Base-by-base conservation (phyloP, 2,329 filamentous ascomycete species). In the Fusarium paranaense region DNA sequence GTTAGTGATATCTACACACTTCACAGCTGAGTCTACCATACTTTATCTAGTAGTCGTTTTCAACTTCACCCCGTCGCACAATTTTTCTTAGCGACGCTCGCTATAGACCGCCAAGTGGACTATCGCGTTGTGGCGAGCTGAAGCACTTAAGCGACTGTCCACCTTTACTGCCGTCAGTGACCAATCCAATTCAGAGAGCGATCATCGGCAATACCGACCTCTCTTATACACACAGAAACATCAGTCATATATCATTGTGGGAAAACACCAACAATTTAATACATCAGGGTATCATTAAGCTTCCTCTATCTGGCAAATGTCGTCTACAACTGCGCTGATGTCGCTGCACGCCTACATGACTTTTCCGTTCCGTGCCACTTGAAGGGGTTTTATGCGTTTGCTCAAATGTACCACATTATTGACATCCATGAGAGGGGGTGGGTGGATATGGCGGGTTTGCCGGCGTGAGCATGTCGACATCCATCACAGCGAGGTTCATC, bases 251-350 rank as follows among this genome's bases (percentile, higher is more conserved):
- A 52, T 69, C 59, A 71, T 65, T 16, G 4, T n/a, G 4, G n/a
- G 18, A 22, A 25, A 40, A 42, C 33, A 5, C 37, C 63, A 60
- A 42, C 30, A 35, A 25, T 72, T 76, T 70, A 80, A 77, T 75
- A 79, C 76, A 80, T 77, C 78, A 77, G 82, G 83, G 83, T 84
- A 84, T 84, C 81, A 83, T 83, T 83, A 79, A 76, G 74, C 77
- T 80, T 80, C 76, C 75, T 77, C 78, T 69, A 79, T 78, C 78
- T 79, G 66, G 76, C 69, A 77, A 74, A 72, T 57, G 71, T 72
- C 70, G 73, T 72, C 71, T 74, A 74, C 69, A 69, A 74, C 64
- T 73, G 70, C 57, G 59, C 61, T 40, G 45, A 67, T 68, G 63
- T 64, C 65, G 65, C 71, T 65, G 73, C 62, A 69, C 57, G 37